Base-by-base conservation (phyloP, 140 eudicot genomes). In the Ambrosia hybrid region DNA sequence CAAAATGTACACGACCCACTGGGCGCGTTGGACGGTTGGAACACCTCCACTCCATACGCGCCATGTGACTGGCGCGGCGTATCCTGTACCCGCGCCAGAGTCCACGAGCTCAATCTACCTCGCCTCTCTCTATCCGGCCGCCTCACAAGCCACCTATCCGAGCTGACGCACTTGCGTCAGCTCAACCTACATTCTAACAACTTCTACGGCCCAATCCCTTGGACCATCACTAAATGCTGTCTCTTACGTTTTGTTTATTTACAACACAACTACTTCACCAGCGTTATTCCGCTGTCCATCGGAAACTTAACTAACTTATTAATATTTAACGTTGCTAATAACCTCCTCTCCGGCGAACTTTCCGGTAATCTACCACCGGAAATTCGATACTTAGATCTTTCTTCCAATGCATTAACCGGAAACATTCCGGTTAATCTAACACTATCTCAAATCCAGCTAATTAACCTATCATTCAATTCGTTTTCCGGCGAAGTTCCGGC, bases 51-150 rank as follows among this genome's bases (percentile, higher is more conserved):
- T 26, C 77, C 86, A 0, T 34, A 45, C 0, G 95, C 98, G 3
- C 98, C 98, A 4, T 92, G 98, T 45, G 98, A 92, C 76, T 92
- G 96, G 98, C 83, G 76, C 3, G 98, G 98, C 11, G 81, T 92
- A 39, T 21, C 26, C 13, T 92, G 98, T 66, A 59, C 2, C 71
- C 39, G 62, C 74, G 73, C 55, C 83, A 51, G 78, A 55, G 96
- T 92, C 21, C 77, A 74, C n/a, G 89, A 89, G 30, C 86, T 89
- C 77, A 81, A 82, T 2, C 83, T 92, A 62, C 87, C 98, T 46
- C 84, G 92, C 13, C 89, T 84, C 10, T 86, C 79, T 14, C 89
- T 92, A 57, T 17, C 83, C 11, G 98, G 96, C 76, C 70, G 15
- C 26, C 82, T 92, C 16, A 75, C 77, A 3, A 57, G 75, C 58